A percentile compares a stretch with the other conserved stretches of the same genome.
These are phyloP conservation scores for Peronospora destructor DNA, from an alignment of 352 stramenopile genomes.

Conservation along the genomic window DNA sequence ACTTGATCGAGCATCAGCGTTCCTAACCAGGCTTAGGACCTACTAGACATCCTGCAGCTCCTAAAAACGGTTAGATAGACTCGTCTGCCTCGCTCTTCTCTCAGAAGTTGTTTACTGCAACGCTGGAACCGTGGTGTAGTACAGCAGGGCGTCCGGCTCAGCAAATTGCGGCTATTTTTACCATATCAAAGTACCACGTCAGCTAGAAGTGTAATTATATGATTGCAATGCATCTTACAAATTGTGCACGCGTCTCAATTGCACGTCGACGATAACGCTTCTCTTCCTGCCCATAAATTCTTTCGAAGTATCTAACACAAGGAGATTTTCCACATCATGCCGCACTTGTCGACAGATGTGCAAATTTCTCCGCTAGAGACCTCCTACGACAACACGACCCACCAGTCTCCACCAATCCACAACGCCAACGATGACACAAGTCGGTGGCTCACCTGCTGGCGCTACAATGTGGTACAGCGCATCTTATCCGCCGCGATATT, in stretches of 20 bases:
- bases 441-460: conserved; percentile 22
- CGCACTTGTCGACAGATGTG: conserved; percentile 9
- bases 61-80: too few species aligned
- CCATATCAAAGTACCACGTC: not conserved
- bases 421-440: not conserved
- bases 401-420: too few species aligned
- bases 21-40: too few species aligned
- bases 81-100: too few species aligned
- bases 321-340: conserved; percentile 17
- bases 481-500: conserved; percentile 52
- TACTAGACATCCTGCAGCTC: too few species aligned
- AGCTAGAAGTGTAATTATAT: not conserved
- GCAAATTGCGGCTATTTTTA: not conserved
- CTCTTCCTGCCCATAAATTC: not conserved
- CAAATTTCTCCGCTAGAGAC: conserved; percentile 19
- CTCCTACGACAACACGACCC: conserved; percentile 9
- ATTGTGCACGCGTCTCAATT: not conserved
- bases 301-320: not conserved
- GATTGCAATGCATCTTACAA: not conserved
- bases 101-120: conserved; percentile 10
- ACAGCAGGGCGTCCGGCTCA: not conserved
- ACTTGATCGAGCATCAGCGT: too few species aligned
- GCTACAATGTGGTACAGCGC: conserved; percentile 56
- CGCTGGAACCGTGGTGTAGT: not conserved
- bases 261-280: not conserved